Percentiles rank a stretch among this genome's conserved stretches.
phyloP scores from a whole-genome alignment of 2,329 filamentous ascomycete genomes.

The Epicoccum sorghinum region DNA sequence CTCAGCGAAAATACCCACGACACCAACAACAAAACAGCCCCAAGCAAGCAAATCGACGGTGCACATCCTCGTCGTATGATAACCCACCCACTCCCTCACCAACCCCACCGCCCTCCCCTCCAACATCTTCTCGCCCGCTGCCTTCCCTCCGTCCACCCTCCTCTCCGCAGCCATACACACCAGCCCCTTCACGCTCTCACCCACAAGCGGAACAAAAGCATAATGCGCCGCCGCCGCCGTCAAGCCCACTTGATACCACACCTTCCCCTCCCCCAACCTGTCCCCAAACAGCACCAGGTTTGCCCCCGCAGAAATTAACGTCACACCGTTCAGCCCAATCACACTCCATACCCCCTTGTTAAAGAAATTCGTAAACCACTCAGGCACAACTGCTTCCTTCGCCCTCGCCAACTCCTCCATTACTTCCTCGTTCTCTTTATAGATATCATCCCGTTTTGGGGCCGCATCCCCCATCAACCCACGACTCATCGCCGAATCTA shows the following conservation, averaged over 20 bases:
- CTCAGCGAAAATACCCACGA: constrained; percentile 2
- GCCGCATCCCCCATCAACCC: background rate
- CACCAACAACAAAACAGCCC: constrained; percentile 23
- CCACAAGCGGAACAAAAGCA: constrained; percentile 28
- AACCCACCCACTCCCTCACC: constrained; percentile 28
- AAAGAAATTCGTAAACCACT: constrained; percentile 31
- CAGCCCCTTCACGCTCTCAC: constrained; percentile 18
- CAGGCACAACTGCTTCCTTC: constrained; percentile 20
- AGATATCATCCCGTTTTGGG: no score
- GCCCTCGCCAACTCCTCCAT: constrained; percentile 6
- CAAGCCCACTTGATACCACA: constrained; percentile 20
- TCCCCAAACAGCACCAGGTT: constrained; percentile 13
- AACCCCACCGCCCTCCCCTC: constrained; percentile 13
- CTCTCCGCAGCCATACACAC: constrained; percentile 19
- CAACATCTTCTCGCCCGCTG: background rate
- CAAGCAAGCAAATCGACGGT: constrained; percentile 34
- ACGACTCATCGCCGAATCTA: background rate
- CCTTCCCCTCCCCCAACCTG: constrained; percentile 5
- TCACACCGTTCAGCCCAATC: constrained; percentile 27
- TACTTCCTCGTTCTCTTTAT: background rate
- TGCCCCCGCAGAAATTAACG: constrained; percentile 12
- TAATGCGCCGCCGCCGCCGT: constrained; percentile 28
- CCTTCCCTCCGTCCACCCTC: constrained; percentile 4
- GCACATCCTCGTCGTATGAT: constrained; percentile 27
- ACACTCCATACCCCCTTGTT: constrained; percentile 26